Base-by-base conservation (phyloP, 2,329 filamentous ascomycete species). In the Dryadomyces sulphureus region DNA sequence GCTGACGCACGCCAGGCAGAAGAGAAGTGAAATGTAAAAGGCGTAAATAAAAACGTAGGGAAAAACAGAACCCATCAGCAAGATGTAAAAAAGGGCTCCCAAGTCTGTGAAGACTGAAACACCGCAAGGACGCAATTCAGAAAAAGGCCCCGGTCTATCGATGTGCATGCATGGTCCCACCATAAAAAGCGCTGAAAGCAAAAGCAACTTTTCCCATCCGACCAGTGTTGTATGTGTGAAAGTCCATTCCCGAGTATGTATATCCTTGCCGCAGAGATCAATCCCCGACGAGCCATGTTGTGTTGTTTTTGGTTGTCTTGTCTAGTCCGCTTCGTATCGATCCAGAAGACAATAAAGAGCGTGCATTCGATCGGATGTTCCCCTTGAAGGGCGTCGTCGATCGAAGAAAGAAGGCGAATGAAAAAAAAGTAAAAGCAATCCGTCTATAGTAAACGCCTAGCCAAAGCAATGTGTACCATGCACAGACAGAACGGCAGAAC, bases 401-500 rank as follows among this genome's bases (percentile, higher is more conserved):
- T 12, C 27, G 17, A n/a, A 20, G 41, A 22, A 41, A 40, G 27
- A 7, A 7, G 19, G 22, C 21, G 3, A 17, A 12, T 12, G 35
- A n/a, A 19, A 24, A 46, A 43, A 43, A 19, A n/a, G 35, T 17
- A 50, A 45, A 47, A 36, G 40, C 42, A 38, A 40, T 38, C 49
- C 45, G 45, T 51, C 49, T 51, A 51, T 50, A 38, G 27, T 20
- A 39, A 50, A 51, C 48, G 45, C 49, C 49, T 24, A 43, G 32
- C 43, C 19, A 45, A 39, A 20, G 20, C 43, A 21, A 32, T 39
- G 20, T n/a, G 34, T 48, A 43, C 11, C 43, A 48, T 46, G 48
- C 45, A 46, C 39, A 43, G 17, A 38, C 39, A 36, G 43, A 35
- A 38, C 14, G 25, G n/a, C 21, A 21, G 24, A 21, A 12, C 34